Evolutionary conservation across 1,139 yeast genomes (phyloP), one percentile per base, ranked within the genome.

Genomic region (Geotrichum histeridarum): DNA sequence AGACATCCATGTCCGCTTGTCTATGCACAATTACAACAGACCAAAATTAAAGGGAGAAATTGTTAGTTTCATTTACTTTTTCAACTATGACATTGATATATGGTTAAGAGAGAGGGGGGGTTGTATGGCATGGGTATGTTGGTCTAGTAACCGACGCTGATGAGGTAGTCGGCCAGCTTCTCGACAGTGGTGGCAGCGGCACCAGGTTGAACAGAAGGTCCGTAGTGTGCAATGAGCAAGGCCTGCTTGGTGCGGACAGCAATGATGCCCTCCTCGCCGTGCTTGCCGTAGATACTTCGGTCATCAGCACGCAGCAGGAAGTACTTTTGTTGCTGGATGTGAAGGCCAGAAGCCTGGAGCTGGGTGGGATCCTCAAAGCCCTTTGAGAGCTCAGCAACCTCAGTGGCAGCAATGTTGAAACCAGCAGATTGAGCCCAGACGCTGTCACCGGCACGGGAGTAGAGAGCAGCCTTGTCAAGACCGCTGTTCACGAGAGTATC

Each of bases 221-320:
- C 57, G 70, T 93, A 94, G 72, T 93, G 98, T n/a, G 94, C 97
- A 67, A 94, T 74, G 68, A 93, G 75, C 57, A 93, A 83, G 43
- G 98, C 90, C 73, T 91, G 98, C 69, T 83, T 86, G 57, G 98
- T 90, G 77, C 96, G 85, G 52, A 93, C 97, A 61, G 91, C 86
- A 62, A 93, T 75, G 56, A 93, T 79, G 62, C 99, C 99, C 63
- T 86, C 88, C 57, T 84, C 89, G 57, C 79, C 85, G 62, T 85
- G 90, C 76, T 93, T 91, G 63, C 97, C 99, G 70, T 93, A 91
- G 64, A 93, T 86, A 57, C 95, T 86, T 73, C 97, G 83, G 53
- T 86, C 95, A 67, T 91, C 97, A 15, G 96, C 96, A 67, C 84
- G 83, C 65, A 93, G 79, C 64, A 90, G 76, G 71, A 93, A 86